Percentiles rank a stretch among this genome's conserved stretches.
Evolutionary conservation across 352 stramenopile species (phyloP).

Genomic region (Blastocystis sp.): DNA sequence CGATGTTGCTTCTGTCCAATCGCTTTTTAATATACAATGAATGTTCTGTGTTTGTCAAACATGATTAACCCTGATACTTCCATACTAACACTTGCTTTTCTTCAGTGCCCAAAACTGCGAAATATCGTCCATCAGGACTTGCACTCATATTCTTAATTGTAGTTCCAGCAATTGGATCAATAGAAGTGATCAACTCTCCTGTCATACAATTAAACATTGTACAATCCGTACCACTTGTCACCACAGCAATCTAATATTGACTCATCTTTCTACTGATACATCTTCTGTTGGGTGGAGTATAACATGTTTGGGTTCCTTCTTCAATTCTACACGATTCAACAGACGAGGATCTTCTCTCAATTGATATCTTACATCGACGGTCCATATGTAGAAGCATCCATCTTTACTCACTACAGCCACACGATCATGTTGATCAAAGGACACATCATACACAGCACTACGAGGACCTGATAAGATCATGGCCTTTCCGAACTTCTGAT

Average conservation of each 20-base stretch:
- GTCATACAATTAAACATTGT: background rate
- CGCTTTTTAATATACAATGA: slow-evolving; percentile 35
- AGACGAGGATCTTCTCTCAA: background rate
- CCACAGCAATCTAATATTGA: background rate
- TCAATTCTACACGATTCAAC: background rate
- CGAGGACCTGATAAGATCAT: background rate
- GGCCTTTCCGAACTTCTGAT: background rate
- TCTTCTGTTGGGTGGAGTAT: background rate
- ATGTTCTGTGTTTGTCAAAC: slow-evolving; percentile 18
- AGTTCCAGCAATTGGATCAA: background rate
- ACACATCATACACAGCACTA: background rate
- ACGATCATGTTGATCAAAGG: background rate
- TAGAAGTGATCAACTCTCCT: background rate
- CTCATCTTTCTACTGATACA: background rate
- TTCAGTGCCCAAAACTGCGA: background rate
- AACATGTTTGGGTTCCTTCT: background rate
- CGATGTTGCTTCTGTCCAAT: slow-evolving; percentile 4
- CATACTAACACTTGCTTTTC: background rate
- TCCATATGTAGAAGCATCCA: background rate
- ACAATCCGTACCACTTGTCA: background rate
- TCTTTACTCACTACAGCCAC: background rate
- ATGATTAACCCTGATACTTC: background rate
- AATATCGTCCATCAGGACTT: background rate
- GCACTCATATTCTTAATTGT: background rate
- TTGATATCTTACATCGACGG: background rate